A percentile compares a stretch with the other conserved stretches of the same genome.
phyloP scores from a whole-genome alignment of 371 early-diverging fungal genomes.

The Phascolomyces articulosus region DNA sequence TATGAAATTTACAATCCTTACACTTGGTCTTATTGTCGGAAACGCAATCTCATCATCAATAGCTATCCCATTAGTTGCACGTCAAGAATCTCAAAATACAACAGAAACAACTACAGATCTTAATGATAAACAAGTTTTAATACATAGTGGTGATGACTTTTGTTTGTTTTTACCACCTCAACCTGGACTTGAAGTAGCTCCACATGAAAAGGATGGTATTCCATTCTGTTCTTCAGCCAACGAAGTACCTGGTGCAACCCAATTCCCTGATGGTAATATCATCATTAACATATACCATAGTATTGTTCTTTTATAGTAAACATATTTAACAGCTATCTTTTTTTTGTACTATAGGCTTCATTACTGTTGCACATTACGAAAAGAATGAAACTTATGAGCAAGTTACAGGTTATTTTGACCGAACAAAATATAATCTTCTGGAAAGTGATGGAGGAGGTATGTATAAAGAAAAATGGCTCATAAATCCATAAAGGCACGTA shows the following conservation, averaged over 20 bases:
- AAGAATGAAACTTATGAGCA: conserved; percentile 47
- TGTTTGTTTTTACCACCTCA: conserved; percentile 65
- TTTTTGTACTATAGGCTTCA: conserved; percentile 33
- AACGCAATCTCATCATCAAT: background rate
- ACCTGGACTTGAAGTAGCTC: conserved; percentile 56
- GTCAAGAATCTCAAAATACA: background rate
- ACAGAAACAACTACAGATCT: background rate
- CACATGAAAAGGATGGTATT: conserved; percentile 54
- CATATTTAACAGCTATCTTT: background rate
- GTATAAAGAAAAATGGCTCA: background rate
- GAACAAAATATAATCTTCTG: conserved; percentile 43
- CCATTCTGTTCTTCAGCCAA: conserved; percentile 53
- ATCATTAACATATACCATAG: background rate
- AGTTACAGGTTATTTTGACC: conserved; percentile 60
- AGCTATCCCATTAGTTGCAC: background rate
- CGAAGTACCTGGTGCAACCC: conserved; percentile 45
- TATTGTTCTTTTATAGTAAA: background rate
- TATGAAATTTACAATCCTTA: background rate
- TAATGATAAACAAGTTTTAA: conserved; percentile 4
- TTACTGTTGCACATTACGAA: conserved; percentile 52
- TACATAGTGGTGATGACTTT: conserved; percentile 39
- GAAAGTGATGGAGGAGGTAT: conserved; percentile 47
- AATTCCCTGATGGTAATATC: conserved; percentile 47
- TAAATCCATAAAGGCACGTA: background rate
- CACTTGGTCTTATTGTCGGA: background rate